Evolutionary conservation across 1,139 yeast genomes (phyloP), one percentile per base, ranked within the genome.

Genomic region (Debaryomyces udenii): DNA sequence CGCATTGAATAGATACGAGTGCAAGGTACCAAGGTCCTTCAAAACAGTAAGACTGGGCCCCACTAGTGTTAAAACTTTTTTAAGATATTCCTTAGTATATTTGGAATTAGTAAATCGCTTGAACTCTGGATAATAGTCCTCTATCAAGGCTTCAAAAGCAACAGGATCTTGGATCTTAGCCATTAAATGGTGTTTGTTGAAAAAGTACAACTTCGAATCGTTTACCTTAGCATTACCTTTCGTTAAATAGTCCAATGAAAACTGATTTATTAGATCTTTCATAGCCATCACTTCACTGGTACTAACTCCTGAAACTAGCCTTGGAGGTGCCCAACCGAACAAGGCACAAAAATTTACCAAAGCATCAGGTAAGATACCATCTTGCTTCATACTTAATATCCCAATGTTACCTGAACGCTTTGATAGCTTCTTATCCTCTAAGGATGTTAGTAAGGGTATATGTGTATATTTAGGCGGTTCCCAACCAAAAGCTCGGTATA

Each of bases 211-310:
- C 60, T 93, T 91, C 41, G 78, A 75, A 43, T 81, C 83, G 50
- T 86, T 90, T 6, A 93, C 97, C 59, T 90, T 91, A 13, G 96
- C 95, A 63, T 90, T 91, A 1, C 99, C 98, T 54, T 82, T 88
- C 9, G 98, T 91, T 50, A 94, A 71, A 22, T 87, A 82, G 44
- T 81, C 81, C 42, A 86, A 62, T 1, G 78, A 66, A 46, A 87
- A 77, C 52, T 56, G 46, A 17, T 68, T 50, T 9, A 73, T 76
- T 40, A 90, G 64, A 30, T 85, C 80, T 1, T 68, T 52, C 51
- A 88, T 56, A 0, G 70, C 56, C 68, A 83, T 76, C 4, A 84
- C 70, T 51, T 93, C 98, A 42, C 78, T 78, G 0, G 64, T 55
- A 17, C 78, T 70, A 31, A 74, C 70, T 3, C 83, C 80, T 11